Evolutionary conservation across 176 grass and related monocot genomes (phyloP).

Genomic region (Rhynchospora pubera): DNA sequence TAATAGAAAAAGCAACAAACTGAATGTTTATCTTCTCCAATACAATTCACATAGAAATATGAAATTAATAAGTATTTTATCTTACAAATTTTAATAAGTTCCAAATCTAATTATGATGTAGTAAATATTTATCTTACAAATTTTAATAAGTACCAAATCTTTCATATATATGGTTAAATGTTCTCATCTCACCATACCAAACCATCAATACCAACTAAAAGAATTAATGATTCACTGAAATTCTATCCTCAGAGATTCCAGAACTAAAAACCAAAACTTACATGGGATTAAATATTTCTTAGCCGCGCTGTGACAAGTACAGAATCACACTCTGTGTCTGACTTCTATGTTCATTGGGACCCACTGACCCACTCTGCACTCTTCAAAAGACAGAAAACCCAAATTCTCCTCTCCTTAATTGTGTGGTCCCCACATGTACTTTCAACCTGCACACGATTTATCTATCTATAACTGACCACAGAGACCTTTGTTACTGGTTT

Average conservation of each 20-base stretch:
- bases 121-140: no score
- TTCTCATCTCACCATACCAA: no score
- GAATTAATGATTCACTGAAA: not conserved
- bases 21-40: no score
- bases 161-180: no score
- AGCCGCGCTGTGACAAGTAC: not conserved
- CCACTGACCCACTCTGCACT: not conserved
- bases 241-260: not conserved
- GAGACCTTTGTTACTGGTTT: not conserved
- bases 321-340: not conserved
- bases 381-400: not conserved
- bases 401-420: not conserved
- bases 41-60: no score
- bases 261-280: not conserved
- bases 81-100: no score
- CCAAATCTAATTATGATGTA: no score
- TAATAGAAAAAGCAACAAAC: not conserved
- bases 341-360: not conserved
- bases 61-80: no score
- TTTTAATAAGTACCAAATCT: no score
- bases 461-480: not conserved
- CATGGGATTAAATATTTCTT: not conserved
- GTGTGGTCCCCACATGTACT: not conserved
- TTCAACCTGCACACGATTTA: not conserved
- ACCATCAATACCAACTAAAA: not conserved